phyloP scores from a whole-genome alignment of 83 land plant species.

The Diphasiastrum complanatum region DNA sequence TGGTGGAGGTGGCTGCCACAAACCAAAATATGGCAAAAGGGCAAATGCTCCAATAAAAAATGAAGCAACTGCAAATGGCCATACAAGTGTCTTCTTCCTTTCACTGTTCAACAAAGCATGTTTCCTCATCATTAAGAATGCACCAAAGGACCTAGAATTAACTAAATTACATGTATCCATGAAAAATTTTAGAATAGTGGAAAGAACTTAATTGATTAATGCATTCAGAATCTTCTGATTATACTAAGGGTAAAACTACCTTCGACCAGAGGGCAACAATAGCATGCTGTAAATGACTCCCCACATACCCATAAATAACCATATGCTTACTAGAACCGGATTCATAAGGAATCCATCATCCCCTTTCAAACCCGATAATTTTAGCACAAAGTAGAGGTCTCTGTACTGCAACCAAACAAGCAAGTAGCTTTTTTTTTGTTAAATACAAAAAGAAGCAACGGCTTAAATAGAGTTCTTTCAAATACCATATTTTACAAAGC shows the following conservation, averaged over 20 bases:
- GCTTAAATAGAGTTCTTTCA: no score
- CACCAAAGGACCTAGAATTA: not conserved
- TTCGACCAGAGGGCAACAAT: slow-evolving; percentile 68
- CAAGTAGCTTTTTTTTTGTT: no score
- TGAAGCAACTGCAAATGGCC: slow-evolving; percentile 23
- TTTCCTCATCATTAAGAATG: no score
- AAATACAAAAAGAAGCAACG: no score
- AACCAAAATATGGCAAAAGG: slow-evolving; percentile 23
- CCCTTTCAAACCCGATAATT: slow-evolving; percentile 56
- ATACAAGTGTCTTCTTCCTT: slow-evolving; percentile 5
- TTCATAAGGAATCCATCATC: slow-evolving; percentile 78
- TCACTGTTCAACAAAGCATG: slow-evolving; percentile 6
- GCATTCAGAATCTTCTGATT: not conserved
- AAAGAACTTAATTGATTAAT: not conserved
- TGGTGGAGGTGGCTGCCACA: slow-evolving; percentile 23
- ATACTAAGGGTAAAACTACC: slow-evolving; percentile 26
- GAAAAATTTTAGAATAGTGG: not conserved
- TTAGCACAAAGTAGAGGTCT: slow-evolving; percentile 56
- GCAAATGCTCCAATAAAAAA: slow-evolving; percentile 20
- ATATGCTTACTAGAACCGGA: slow-evolving; percentile 56
- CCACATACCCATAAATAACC: slow-evolving; percentile 83
- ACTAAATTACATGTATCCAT: not conserved
- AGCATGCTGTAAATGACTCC: slow-evolving; percentile 69
- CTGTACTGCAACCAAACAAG: slow-evolving; percentile 49
- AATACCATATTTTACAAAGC: no score